Conservation (phyloP, 495 filamentous ascomycete genomes). For the Hyaloscypha bicolor region DNA sequence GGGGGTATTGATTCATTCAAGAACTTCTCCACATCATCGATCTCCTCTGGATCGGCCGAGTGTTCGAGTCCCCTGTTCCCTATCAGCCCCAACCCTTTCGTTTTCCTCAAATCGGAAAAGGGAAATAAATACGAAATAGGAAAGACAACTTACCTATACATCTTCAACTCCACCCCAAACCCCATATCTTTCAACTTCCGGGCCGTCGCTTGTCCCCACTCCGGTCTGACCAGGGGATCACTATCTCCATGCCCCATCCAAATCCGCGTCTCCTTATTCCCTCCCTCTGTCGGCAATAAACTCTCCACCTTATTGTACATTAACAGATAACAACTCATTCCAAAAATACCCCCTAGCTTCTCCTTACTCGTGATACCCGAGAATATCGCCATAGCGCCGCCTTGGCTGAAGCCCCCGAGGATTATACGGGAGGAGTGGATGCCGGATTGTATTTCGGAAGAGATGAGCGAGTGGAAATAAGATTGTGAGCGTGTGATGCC, state of each 20-base stretch:
- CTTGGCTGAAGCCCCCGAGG: constrained; percentile 68
- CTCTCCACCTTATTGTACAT: constrained; percentile 69
- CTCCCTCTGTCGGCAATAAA: constrained; percentile 43
- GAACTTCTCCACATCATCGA: constrained; percentile 82
- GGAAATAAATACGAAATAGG: background rate
- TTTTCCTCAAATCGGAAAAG: background rate
- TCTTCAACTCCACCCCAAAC: constrained; percentile 72
- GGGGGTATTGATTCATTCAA: constrained; percentile 63
- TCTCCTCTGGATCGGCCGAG: constrained; percentile 75
- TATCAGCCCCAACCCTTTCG: background rate
- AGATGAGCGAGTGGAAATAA: constrained; percentile 80
- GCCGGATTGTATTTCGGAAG: constrained; percentile 78
- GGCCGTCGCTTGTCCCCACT: constrained; percentile 67
- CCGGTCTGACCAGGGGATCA: constrained; percentile 69
- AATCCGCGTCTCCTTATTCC: constrained; percentile 80
- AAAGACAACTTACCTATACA: constrained; percentile 63
- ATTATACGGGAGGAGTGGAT: constrained; percentile 84
- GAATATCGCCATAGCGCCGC: constrained; percentile 56
- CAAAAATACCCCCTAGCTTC: constrained; percentile 86
- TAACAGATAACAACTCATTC: constrained; percentile 79
- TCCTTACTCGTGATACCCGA: constrained; percentile 70
- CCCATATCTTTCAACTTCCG: constrained; percentile 65
- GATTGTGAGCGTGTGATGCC: constrained; percentile 74
- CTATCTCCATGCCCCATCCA: constrained; percentile 84
- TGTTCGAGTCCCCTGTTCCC: constrained; percentile 64